Percentiles rank a stretch among this genome's conserved stretches.
These are phyloP conservation scores for Pseudogymnoascus sp. DNA, from an alignment of 2,329 filamentous ascomycete genomes.

Conservation along the genomic window DNA sequence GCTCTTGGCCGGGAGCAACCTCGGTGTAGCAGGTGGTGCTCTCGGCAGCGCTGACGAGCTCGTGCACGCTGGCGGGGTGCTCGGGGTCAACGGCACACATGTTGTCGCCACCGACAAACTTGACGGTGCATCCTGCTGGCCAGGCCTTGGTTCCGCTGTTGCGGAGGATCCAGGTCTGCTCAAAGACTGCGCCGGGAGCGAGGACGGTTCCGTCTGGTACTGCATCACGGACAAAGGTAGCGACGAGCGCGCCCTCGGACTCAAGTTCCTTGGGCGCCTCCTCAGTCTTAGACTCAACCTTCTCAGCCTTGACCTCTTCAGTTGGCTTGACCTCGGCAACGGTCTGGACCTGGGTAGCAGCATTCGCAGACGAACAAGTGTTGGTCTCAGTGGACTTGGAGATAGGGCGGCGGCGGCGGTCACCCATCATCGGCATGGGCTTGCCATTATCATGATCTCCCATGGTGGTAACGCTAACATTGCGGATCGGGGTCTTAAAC, in stretches of 20 bases:
- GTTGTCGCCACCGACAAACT: slow-evolving; percentile 88
- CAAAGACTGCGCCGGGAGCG: slow-evolving; percentile 63
- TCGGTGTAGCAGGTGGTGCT: slow-evolving; percentile 66
- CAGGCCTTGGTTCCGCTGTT: slow-evolving; percentile 74
- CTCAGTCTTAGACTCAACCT: slow-evolving; percentile 26
- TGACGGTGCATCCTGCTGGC: slow-evolving; percentile 84
- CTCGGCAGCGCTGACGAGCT: slow-evolving; percentile 71
- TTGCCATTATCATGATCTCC: slow-evolving; percentile 66
- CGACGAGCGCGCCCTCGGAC: slow-evolving; percentile 40
- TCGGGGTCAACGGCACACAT: slow-evolving; percentile 86
- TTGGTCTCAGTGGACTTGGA: slow-evolving; percentile 45
- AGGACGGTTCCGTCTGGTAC: slow-evolving; percentile 70
- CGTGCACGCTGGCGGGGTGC: slow-evolving; percentile 67
- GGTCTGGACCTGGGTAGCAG: slow-evolving; percentile 59
- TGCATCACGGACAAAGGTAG: slow-evolving; percentile 68
- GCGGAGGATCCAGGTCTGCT: slow-evolving; percentile 84
- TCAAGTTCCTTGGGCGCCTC: slow-evolving; percentile 16
- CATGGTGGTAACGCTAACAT: slow-evolving; percentile 77
- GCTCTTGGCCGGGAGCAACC: slow-evolving; percentile 65
- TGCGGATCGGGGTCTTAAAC: slow-evolving; percentile 86
- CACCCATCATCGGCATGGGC: slow-evolving; percentile 62
- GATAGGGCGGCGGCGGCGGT: slow-evolving; percentile 33
- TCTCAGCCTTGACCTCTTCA: slow-evolving; percentile 25
- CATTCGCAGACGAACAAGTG: slow-evolving; percentile 39
- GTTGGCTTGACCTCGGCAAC: slow-evolving; percentile 63